Evolutionary conservation across 805 yeast species (phyloP).

Genomic region (Kuraishia floccosa): DNA sequence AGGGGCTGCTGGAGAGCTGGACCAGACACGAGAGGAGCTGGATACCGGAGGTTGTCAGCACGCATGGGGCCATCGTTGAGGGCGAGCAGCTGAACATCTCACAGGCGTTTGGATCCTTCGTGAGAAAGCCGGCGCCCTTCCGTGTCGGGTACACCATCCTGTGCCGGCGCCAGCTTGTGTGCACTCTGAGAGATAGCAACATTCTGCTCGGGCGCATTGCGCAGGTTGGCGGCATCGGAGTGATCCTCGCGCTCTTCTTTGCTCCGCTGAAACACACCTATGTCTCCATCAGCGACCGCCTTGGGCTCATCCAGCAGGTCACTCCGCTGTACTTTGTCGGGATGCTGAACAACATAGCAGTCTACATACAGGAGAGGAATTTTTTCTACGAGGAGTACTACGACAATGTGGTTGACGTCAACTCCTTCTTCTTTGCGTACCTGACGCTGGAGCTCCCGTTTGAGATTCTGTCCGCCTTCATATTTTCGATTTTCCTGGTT

Average conservation of each 20-base stretch:
- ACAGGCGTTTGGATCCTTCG: conserved; percentile 14
- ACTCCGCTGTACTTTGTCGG: conserved; percentile 70
- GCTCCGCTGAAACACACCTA: conserved; percentile 38
- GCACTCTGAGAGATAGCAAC: conserved; percentile 40
- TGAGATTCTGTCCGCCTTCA: conserved; percentile 45
- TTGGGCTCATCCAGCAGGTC: conserved; percentile 70
- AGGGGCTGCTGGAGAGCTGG: conserved; percentile 27
- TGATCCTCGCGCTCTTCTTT: conserved; percentile 58
- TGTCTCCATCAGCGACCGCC: conserved; percentile 50
- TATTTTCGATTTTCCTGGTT: conserved; percentile 53
- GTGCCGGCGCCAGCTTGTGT: conserved; percentile 24
- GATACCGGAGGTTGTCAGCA: not conserved
- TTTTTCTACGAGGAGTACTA: conserved; percentile 70
- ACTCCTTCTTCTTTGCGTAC: conserved; percentile 53
- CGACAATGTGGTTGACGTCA: conserved; percentile 58
- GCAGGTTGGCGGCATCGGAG: conserved; percentile 54
- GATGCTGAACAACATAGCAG: conserved; percentile 63
- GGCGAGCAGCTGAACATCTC: conserved; percentile 6
- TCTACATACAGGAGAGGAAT: conserved; percentile 64
- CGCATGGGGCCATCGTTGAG: conserved; percentile 6
- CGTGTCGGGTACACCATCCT: conserved; percentile 20
- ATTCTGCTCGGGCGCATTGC: conserved; percentile 51
- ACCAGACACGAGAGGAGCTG: conserved; percentile 2
- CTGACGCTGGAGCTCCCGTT: conserved; percentile 55
- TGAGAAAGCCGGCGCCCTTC: conserved; percentile 19